These are phyloP conservation scores for Penicillium sp. DNA, from an alignment of 2,329 filamentous ascomycete genomes.

Conservation along the genomic window DNA sequence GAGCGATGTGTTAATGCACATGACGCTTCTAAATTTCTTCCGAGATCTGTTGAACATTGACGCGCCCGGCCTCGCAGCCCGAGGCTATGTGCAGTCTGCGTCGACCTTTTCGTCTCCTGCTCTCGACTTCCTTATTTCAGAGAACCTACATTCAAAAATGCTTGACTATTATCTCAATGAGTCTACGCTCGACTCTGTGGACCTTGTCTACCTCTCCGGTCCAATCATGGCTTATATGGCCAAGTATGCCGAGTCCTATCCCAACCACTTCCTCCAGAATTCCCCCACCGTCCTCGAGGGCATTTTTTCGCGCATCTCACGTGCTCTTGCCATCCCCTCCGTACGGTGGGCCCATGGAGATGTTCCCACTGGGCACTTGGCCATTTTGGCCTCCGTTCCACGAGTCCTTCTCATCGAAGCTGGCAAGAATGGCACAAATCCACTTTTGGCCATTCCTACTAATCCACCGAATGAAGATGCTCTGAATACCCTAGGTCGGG, in stretches of 20 bases:
- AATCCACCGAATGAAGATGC: slow-evolving; percentile 52
- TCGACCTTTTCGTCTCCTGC: slow-evolving; percentile 40
- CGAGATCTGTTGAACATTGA: slow-evolving; percentile 49
- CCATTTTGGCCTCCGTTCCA: slow-evolving; percentile 55
- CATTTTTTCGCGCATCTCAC: slow-evolving; percentile 47
- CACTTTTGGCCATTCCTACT: slow-evolving; percentile 50
- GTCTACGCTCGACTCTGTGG: slow-evolving; percentile 47
- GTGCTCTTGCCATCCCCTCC: slow-evolving; percentile 44
- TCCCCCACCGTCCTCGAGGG: slow-evolving; percentile 39
- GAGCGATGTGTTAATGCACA: slow-evolving; percentile 57
- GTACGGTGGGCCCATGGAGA: slow-evolving; percentile 51
- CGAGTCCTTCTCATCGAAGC: slow-evolving; percentile 50
- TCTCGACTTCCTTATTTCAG: slow-evolving; percentile 51
- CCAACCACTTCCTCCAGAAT: slow-evolving; percentile 50
- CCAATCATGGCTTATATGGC: slow-evolving; percentile 56
- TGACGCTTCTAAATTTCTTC: slow-evolving; percentile 56
- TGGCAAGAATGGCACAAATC: slow-evolving; percentile 35
- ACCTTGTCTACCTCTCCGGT: slow-evolving; percentile 51
- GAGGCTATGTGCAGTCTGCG: slow-evolving; percentile 29
- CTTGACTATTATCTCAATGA: slow-evolving; percentile 52
- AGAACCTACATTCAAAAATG: slow-evolving; percentile 49
- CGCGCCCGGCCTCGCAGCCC: slow-evolving; percentile 33
- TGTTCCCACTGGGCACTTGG: slow-evolving; percentile 53
- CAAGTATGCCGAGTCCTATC: slow-evolving; percentile 53
- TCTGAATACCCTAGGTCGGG: slow-evolving; percentile 51